Conservation (phyloP, 192 early-diverging fungal species). For the Backusella liffmaniae region DNA sequence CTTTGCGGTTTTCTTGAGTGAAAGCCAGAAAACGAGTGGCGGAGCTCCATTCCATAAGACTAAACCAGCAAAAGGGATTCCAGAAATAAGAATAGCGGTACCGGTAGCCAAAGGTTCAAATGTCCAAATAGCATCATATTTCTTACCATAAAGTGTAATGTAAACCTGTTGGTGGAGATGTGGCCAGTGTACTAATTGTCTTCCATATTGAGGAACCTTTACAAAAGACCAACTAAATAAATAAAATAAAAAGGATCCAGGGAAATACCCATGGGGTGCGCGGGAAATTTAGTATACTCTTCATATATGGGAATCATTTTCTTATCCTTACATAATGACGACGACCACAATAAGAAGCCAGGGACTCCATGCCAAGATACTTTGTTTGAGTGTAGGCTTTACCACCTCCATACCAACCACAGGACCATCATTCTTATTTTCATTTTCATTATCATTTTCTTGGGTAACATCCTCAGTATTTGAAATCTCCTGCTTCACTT, state of each 20-base stretch:
- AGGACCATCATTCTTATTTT: no score
- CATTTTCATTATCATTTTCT: not conserved
- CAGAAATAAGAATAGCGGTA: slow-evolving; percentile 31
- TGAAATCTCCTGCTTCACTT: not conserved
- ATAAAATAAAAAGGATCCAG: not conserved
- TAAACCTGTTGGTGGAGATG: slow-evolving; percentile 35
- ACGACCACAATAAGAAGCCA: slow-evolving; percentile 34
- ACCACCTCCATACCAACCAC: not conserved
- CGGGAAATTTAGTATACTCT: not conserved
- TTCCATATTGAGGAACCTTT: slow-evolving; percentile 14
- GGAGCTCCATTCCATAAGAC: slow-evolving; percentile 25
- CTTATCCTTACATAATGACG: slow-evolving; percentile 32
- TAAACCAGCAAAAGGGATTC: slow-evolving; percentile 17
- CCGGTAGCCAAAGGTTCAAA: slow-evolving; percentile 42
- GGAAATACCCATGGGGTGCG: not conserved
- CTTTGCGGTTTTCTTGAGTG: slow-evolving; percentile 16
- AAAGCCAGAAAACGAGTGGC: slow-evolving; percentile 16
- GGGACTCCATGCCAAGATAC: slow-evolving; percentile 32
- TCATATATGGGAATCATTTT: not conserved
- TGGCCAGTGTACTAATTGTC: slow-evolving; percentile 28
- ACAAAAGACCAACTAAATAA: slow-evolving; percentile 33
- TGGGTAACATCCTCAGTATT: not conserved
- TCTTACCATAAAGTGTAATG: slow-evolving; percentile 35
- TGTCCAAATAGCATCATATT: slow-evolving; percentile 34
- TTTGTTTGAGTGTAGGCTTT: slow-evolving; percentile 25